These are phyloP conservation scores for Botrytis aclada DNA, from an alignment of 2,329 filamentous ascomycete genomes.

Conservation along the genomic window DNA sequence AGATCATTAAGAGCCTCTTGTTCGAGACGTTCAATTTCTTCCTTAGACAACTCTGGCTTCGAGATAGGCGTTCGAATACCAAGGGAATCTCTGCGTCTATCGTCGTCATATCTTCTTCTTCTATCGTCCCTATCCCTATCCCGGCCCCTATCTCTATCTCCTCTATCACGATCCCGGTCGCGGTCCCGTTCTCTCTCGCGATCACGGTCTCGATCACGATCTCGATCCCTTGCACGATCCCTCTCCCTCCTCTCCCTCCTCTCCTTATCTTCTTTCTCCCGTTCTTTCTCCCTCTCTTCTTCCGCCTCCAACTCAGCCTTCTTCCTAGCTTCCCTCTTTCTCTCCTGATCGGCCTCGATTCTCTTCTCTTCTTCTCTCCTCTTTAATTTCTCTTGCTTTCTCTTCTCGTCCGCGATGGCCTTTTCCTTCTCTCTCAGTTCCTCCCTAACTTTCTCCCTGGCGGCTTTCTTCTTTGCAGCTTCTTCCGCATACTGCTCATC, in stretches of 20 bases:
- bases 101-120: slow-evolving; percentile 30
- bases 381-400: slow-evolving; percentile 51
- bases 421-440: slow-evolving; percentile 56
- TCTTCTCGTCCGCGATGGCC: slow-evolving; percentile 59
- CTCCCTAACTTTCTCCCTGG: slow-evolving; percentile 60
- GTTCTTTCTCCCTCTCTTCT: slow-evolving; percentile 27
- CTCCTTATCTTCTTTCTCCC: slow-evolving; percentile 40
- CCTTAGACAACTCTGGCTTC: slow-evolving; percentile 35
- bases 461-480: slow-evolving; percentile 56
- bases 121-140: slow-evolving; percentile 34
- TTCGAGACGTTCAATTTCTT: slow-evolving; percentile 37
- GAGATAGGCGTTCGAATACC: slow-evolving; percentile 21
- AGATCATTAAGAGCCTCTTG: slow-evolving; percentile 38
- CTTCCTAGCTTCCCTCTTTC: slow-evolving; percentile 38
- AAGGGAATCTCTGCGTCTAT: slow-evolving; percentile 24
- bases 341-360: slow-evolving; percentile 45
- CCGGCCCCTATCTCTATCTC: slow-evolving; percentile 22
- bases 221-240: slow-evolving; percentile 32
- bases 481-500: slow-evolving; percentile 72
- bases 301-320: slow-evolving; percentile 33
- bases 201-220: slow-evolving; percentile 35
- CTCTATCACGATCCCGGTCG: slow-evolving; percentile 34
- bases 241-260: slow-evolving; percentile 26
- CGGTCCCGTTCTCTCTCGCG: slow-evolving; percentile 26
- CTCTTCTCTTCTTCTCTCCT: slow-evolving; percentile 50